Conservation (phyloP, 805 yeast species). For the Yamadazyma laniorum region DNA sequence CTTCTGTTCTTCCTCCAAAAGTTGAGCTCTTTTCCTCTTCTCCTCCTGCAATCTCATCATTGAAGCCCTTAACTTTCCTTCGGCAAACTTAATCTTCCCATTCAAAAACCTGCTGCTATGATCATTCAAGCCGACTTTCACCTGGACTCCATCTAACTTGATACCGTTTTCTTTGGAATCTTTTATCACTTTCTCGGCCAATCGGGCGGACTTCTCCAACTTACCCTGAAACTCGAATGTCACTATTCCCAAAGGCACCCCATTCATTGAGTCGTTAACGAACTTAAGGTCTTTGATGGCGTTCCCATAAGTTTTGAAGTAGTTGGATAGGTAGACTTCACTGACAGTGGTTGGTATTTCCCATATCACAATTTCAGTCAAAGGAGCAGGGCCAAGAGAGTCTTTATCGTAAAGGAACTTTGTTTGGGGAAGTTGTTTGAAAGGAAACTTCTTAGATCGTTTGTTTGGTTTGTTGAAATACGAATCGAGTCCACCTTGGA, state of each 20-base stretch:
- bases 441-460: constrained; percentile 39
- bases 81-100: constrained; percentile 35
- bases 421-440: constrained; percentile 42
- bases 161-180: constrained; percentile 29
- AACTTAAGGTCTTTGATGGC: constrained; percentile 54
- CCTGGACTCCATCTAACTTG: constrained; percentile 50
- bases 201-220: constrained; percentile 42
- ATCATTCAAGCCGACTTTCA: constrained; percentile 55
- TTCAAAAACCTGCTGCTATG: constrained; percentile 37
- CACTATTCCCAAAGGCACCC: constrained; percentile 75
- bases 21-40: constrained; percentile 26
- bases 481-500: constrained; percentile 16
- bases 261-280: constrained; percentile 69
- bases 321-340: constrained; percentile 45
- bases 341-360: constrained; percentile 57
- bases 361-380: constrained; percentile 66
- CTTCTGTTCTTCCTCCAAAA: constrained; percentile 17
- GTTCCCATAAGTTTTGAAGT: constrained; percentile 61
- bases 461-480: constrained; percentile 40
- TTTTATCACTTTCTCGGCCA: constrained; percentile 32
- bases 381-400: constrained; percentile 75
- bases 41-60: constrained; percentile 31
- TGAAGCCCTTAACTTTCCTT: constrained; percentile 23
- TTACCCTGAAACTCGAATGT: constrained; percentile 59
- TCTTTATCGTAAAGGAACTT: constrained; percentile 59